phyloP scores from a whole-genome alignment of 2,329 filamentous ascomycete species.

The Botryotinia convoluta region DNA sequence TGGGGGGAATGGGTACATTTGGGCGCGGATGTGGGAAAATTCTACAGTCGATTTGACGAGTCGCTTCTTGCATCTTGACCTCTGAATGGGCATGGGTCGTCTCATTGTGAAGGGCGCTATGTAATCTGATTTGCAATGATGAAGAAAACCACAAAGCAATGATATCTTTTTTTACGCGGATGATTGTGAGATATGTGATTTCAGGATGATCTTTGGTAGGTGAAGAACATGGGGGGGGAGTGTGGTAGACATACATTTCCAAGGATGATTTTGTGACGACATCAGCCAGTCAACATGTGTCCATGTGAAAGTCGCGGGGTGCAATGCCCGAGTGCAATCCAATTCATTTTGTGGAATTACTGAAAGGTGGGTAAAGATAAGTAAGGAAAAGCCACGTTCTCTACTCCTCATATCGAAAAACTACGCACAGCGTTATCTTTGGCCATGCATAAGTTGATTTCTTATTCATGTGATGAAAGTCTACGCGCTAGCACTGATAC shows the following conservation, averaged over 20 bases:
- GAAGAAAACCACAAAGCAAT: conserved; percentile 39
- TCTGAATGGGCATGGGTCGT: conserved; percentile 58
- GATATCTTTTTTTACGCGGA: conserved; percentile 16
- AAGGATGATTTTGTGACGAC: conserved; percentile 4
- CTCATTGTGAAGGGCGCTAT: conserved; percentile 42
- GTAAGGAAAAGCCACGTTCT: background rate
- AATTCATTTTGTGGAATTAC: background rate
- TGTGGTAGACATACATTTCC: background rate
- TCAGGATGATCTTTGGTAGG: conserved; percentile 9
- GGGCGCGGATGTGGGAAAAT: conserved; percentile 45
- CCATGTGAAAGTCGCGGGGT: background rate
- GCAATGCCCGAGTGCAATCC: background rate
- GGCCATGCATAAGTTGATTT: background rate
- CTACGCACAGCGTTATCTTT: background rate
- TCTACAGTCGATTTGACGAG: conserved; percentile 48
- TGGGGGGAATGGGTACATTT: conserved; percentile 32
- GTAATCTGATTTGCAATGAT: conserved; percentile 41
- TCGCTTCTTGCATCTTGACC: conserved; percentile 62
- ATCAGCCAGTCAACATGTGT: background rate
- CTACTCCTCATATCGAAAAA: too few species aligned
- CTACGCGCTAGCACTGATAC: background rate
- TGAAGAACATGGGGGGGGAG: background rate
- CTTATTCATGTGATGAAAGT: background rate
- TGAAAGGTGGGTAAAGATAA: background rate
- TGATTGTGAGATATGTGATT: conserved; percentile 7